A percentile compares a stretch with the other conserved stretches of the same genome.
Evolutionary conservation across 768 basidiomycete species (phyloP).

Genomic region (Pleurotus giganteus): DNA sequence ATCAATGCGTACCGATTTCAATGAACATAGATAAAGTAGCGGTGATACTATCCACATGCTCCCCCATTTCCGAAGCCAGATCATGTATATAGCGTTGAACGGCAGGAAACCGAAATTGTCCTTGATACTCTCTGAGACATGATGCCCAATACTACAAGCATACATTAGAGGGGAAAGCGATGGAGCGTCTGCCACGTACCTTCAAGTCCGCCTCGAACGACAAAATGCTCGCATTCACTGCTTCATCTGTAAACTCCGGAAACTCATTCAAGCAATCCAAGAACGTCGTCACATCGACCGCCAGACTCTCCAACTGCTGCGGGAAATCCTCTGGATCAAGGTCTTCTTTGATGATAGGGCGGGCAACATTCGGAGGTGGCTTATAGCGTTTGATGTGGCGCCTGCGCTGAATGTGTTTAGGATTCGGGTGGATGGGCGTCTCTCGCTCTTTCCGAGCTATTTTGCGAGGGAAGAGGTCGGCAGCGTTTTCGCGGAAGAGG

Average conservation of each 20-base stretch:
- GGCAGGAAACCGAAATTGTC: slow-evolving; percentile 69
- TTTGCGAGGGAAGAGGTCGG: slow-evolving; percentile 73
- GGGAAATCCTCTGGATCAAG: slow-evolving; percentile 69
- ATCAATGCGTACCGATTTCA: slow-evolving; percentile 57
- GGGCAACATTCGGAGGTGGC: slow-evolving; percentile 46
- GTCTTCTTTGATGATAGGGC: slow-evolving; percentile 52
- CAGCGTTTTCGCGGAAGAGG: slow-evolving; percentile 74
- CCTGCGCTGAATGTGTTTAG: slow-evolving; percentile 27
- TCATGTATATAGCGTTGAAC: slow-evolving; percentile 77
- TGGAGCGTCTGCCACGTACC: slow-evolving; percentile 30
- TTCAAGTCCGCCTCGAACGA: slow-evolving; percentile 70
- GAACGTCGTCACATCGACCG: slow-evolving; percentile 67
- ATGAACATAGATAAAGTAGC: slow-evolving; percentile 71
- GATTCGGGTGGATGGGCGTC: slow-evolving; percentile 25
- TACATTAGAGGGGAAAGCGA: not conserved
- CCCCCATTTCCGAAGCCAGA: slow-evolving; percentile 69
- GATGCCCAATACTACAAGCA: slow-evolving; percentile 66
- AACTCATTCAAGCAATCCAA: slow-evolving; percentile 73
- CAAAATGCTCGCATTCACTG: slow-evolving; percentile 62
- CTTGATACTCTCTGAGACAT: slow-evolving; percentile 63
- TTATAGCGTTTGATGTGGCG: slow-evolving; percentile 31
- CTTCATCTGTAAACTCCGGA: slow-evolving; percentile 75
- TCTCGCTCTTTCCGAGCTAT: slow-evolving; percentile 43
- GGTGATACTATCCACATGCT: slow-evolving; percentile 69
- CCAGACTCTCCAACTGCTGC: slow-evolving; percentile 57